Evolutionary conservation across 768 basidiomycete species (phyloP), one percentile per base, ranked within the genome.

Genomic region (Tephrocybe sp.): DNA sequence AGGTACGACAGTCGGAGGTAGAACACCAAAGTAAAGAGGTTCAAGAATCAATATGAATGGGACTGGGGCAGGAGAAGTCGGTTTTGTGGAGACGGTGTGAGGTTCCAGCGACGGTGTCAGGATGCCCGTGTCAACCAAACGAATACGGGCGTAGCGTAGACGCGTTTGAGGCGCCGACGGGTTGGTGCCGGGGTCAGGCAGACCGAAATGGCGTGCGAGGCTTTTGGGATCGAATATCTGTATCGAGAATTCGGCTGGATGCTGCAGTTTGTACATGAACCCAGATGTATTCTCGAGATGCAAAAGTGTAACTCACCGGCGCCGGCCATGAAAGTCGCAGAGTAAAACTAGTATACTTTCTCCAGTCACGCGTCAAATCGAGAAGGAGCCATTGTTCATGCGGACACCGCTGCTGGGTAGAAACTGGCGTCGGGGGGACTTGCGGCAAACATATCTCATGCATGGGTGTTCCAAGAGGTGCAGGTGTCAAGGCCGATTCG

Each of bases 291-390:
- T 22, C 18, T 25, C 16, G 45, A 29, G 11, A 39, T 7, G 29
- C 36, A 24, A 34, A 21, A 31, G 23, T 15, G 34, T 22, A 47
- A 15, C 33, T 25, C 56, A 82, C 80, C 15, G 70, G 76, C 45
- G 80, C 80, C 40, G 79, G 71, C 78, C 78, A 82, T 23, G 80
- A 82, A 10, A 76, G 40, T 36, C 80, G 70, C 31, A 82, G 65
- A 2, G 80, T 79, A 53, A 78, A 81, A 21, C 72, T 70, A 29
- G 64, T 50, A 58, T 74, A 71, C 4, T 61, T 49, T 6, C 48
- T 60, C 78, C 80, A 81, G 22, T 47, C 55, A 13, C 61, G 62
- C 51, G 74, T 72, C 39, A 79, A 60, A 60, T 80, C 70, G 3
- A 82, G 70, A 11, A 62, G 53, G 24, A 79, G 49, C 79, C 79